Evolutionary conservation across 1,284 basidiomycete species (phyloP).

Genomic region (Neotropicomus parvogracilis): DNA sequence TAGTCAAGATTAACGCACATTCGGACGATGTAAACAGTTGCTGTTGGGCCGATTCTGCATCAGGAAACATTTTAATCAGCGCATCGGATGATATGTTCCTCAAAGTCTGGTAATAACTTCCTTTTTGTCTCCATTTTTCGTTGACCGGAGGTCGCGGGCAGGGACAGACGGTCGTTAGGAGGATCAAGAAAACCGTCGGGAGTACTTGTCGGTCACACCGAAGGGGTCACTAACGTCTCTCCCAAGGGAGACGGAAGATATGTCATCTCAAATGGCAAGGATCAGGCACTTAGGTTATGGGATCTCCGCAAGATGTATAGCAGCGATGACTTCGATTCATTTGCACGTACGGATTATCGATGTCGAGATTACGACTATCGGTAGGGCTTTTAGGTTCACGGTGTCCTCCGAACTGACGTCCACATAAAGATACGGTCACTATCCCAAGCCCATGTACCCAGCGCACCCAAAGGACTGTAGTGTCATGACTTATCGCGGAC

Average conservation of each 20-base stretch:
- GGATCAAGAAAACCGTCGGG: constrained; percentile 83
- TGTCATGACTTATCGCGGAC: constrained; percentile 94
- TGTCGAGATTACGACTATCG: constrained; percentile 77
- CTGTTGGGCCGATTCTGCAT: constrained; percentile 89
- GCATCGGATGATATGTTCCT: constrained; percentile 93
- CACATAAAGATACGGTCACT: constrained; percentile 54
- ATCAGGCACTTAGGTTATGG: constrained; percentile 90
- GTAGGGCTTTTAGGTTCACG: constrained; percentile 34
- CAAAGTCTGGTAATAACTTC: constrained; percentile 79
- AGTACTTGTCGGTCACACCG: constrained; percentile 91
- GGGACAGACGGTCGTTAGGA: constrained; percentile 89
- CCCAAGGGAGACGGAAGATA: constrained; percentile 93
- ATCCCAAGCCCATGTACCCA: constrained; percentile 64
- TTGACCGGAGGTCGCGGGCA: constrained; percentile 31
- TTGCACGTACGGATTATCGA: constrained; percentile 52
- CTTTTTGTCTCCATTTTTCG: neutral
- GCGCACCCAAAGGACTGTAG: constrained; percentile 86
- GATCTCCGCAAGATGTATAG: constrained; percentile 91
- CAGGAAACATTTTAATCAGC: constrained; percentile 90
- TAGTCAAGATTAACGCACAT: constrained; percentile 84
- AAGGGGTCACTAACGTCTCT: constrained; percentile 88
- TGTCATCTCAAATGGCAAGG: constrained; percentile 96
- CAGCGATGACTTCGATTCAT: constrained; percentile 66
- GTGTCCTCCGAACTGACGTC: constrained; percentile 5
- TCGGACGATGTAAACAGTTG: constrained; percentile 93